A percentile compares a stretch with the other conserved stretches of the same genome.
Conservation (phyloP, 2,329 filamentous ascomycete species). For the Clonostachys chloroleuca region DNA sequence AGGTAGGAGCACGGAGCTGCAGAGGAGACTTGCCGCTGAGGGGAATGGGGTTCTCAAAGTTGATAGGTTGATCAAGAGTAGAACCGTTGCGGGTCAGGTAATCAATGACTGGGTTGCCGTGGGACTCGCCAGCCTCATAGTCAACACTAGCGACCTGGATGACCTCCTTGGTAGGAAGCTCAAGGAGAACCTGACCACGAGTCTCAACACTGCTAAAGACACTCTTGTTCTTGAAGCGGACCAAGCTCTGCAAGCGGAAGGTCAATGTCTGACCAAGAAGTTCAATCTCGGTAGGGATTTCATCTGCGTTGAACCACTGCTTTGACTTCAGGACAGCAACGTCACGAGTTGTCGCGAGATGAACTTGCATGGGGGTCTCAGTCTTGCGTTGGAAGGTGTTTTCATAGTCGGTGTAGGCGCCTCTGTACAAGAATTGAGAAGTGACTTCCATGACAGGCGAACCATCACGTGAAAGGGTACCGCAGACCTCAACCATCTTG, state of each 20-base stretch:
- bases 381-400: conserved; percentile 98
- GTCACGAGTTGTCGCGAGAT: conserved; percentile 83
- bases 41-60: conserved; percentile 96
- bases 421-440: conserved; percentile 96
- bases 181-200: conserved; percentile 84
- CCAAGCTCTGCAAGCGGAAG: conserved; percentile 89
- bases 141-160: conserved; percentile 97
- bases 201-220: conserved; percentile 92
- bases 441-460: conserved; percentile 96
- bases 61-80: conserved; percentile 90
- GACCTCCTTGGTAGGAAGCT: conserved; percentile 93
- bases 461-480: conserved; percentile 83
- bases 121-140: conserved; percentile 85
- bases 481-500: conserved; percentile 99
- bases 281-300: conserved; percentile 65
- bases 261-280: conserved; percentile 89
- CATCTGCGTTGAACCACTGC: conserved; percentile 92
- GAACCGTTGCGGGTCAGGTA: conserved; percentile 90
- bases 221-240: conserved; percentile 91
- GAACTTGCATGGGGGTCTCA: conserved; percentile 91
- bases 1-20: conserved; percentile 83
- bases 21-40: conserved; percentile 89
- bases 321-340: conserved; percentile 92
- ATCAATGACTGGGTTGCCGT: conserved; percentile 95
- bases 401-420: conserved; percentile 86